Evolutionary conservation across 2,329 filamentous ascomycete genomes (phyloP).

Genomic region (Penicillium hordei): DNA sequence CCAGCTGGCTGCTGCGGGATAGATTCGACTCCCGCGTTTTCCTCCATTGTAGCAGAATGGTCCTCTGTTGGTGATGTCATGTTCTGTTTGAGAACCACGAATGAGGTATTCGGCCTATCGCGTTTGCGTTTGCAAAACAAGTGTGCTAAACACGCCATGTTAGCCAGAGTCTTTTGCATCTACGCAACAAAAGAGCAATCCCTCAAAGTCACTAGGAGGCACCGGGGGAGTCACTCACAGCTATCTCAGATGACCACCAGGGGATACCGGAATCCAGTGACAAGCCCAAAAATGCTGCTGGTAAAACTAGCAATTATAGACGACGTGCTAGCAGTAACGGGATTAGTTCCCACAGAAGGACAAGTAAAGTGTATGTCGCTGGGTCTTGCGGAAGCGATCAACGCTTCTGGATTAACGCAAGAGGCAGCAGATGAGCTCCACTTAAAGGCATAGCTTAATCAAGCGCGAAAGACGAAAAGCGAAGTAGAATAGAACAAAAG

Average conservation of each 20-base stretch:
- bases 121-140: background rate
- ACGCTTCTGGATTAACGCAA: constrained; percentile 17
- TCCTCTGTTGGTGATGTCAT: constrained; percentile 10
- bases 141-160: background rate
- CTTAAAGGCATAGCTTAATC: constrained; percentile 15
- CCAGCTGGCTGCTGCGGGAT: background rate
- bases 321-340: background rate
- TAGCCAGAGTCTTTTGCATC: background rate
- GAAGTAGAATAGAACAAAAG: background rate
- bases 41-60: background rate
- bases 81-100: background rate
- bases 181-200: background rate
- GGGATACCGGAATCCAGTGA: background rate
- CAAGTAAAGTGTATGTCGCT: background rate
- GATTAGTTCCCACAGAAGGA: background rate
- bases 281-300: constrained; percentile 2
- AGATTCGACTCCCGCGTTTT: background rate
- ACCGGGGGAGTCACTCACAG: background rate
- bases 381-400: constrained; percentile 12
- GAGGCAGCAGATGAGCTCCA: constrained; percentile 7
- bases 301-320: background rate
- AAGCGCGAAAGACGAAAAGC: background rate
- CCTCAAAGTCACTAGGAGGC: no score
- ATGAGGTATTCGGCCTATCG: background rate
- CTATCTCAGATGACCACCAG: background rate